Base-by-base conservation (phyloP, 306 rosid species). In the Canavalia gladiata region DNA sequence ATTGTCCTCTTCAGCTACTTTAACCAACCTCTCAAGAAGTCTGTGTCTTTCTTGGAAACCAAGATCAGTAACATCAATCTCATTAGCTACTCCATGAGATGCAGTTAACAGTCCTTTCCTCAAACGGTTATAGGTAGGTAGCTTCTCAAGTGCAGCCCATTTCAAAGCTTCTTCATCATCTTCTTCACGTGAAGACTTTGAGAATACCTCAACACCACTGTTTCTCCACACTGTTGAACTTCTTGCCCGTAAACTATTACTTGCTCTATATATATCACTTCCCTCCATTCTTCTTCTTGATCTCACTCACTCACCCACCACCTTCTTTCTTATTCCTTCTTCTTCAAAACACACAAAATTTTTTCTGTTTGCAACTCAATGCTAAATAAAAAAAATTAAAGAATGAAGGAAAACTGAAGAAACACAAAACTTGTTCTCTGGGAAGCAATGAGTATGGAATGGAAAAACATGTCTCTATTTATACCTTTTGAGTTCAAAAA, bases 101-200 rank as follows among this genome's bases (percentile, higher is more conserved):
- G 90, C 45, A 0, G 91, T 81, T 51, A 94, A 66, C 74, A 94
- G 68, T 0, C 97, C 97, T 85, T 83, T 94, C 66, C 84, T 90
- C 34, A 94, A 51, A 56, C 97, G 97, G 66, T 54, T 82, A 77
- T 88, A 90, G n/a, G 97, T 92, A 1, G 97, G 98, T 12, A 94
- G 96, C 70, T 83, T 90, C 74, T 94, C 91, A 6, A 94, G 83
- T 0, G 93, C 93, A 58, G 92, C 92, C 97, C 97, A 90, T 66
- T 87, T 88, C 6, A 94, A 91, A 84, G 96, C 96, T 69, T 82
- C 91, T 87, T 91, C 97, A 57, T 92, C 97, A 0, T 92, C 87
- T 49, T 89, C 94, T n/a, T 84, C 81, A 1, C 71, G 79, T 1
- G 81, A 66, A n/a, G 97, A 90, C 13, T 80, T 85, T 0, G 94